Evolutionary conservation across 306 rosid species (phyloP).

Genomic region (Trichosanthes cucumerina): DNA sequence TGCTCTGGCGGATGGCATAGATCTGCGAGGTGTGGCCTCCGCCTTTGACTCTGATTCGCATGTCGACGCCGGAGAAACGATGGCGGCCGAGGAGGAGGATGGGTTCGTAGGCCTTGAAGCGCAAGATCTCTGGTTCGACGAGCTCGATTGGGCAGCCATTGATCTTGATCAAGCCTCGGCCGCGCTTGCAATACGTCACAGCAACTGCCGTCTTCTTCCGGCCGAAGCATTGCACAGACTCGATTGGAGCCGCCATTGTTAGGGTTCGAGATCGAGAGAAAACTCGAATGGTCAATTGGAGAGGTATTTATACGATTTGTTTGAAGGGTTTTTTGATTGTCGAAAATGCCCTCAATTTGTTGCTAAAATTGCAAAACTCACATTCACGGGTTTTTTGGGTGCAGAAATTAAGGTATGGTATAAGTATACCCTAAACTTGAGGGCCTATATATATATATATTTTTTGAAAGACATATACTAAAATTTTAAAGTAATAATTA

Average conservation of each 20-base stretch:
- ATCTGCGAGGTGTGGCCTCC: slow-evolving; percentile 10
- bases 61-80: background rate
- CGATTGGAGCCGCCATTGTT: slow-evolving; percentile 5
- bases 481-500: too few relatives aligned
- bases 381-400: too few relatives aligned
- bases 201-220: slow-evolving; percentile 11
- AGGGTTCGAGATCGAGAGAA: background rate
- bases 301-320: background rate
- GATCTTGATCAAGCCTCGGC: slow-evolving; percentile 3
- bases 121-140: background rate
- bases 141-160: slow-evolving; percentile 9
- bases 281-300: background rate
- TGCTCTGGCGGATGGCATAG: slow-evolving; percentile 9
- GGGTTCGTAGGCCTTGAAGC: slow-evolving; percentile 7
- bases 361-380: background rate
- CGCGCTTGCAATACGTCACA: slow-evolving; percentile 1
- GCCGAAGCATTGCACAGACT: slow-evolving; percentile 9
- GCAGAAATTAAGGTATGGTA: too few relatives aligned
- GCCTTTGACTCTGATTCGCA: background rate
- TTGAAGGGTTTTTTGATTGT: background rate
- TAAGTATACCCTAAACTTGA: too few relatives aligned
- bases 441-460: too few relatives aligned
- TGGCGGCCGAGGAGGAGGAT: slow-evolving; percentile 1
- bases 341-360: background rate
- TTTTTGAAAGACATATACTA: too few relatives aligned